Evolutionary conservation across 2,329 filamentous ascomycete species (phyloP), one percentile per base, ranked within the genome.

Genomic region (Ophiosphaerella narmari): DNA sequence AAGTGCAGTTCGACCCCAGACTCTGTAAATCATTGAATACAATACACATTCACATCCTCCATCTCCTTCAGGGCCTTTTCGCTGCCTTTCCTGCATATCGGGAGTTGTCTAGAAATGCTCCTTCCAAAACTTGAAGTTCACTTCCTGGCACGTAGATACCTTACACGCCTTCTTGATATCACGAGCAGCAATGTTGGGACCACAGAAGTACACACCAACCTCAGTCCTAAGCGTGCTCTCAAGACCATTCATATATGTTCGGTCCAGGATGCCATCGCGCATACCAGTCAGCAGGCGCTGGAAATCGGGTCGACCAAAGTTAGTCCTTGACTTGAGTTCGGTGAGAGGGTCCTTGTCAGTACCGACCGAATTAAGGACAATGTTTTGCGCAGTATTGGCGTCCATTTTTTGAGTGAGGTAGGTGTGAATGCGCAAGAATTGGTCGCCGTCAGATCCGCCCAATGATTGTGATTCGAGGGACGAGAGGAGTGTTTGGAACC

Each of bases 51-150:
- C 31, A 21, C 26, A 29, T 35, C 23, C 26, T 35, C 9, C 21
- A 13, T 43, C 24, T 8, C 14, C 23, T 33, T 32, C 8, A 5
- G 16, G 36, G 5, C 36, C 6, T 39, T 42, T 11, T 42, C n/a
- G 11, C 11, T 34, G 16, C 23, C 9, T 33, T 16, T 7, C 12
- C 18, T 5, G 18, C 18, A 5, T 21, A 4, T 21, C 18, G 18
- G 18, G 18, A 21, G 18, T n/a, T 23, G 34, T 64, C 57, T 72
- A 81, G 57, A 80, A 81, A 71, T 99, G 93, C 76, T 99, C 94
- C 79, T 99, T 99, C 94, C 94, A 99, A 80, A 99, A 99, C 65
- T 90, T 89, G 79, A 97, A 99, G 66, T 87, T 85, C 49, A 99
- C 91, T 62, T 96, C 89, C 55, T 84, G 84, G 33, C 83, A 86